These are phyloP conservation scores for Fusarium oxysporum DNA, from an alignment of 2,329 filamentous ascomycete species.

Conservation along the genomic window DNA sequence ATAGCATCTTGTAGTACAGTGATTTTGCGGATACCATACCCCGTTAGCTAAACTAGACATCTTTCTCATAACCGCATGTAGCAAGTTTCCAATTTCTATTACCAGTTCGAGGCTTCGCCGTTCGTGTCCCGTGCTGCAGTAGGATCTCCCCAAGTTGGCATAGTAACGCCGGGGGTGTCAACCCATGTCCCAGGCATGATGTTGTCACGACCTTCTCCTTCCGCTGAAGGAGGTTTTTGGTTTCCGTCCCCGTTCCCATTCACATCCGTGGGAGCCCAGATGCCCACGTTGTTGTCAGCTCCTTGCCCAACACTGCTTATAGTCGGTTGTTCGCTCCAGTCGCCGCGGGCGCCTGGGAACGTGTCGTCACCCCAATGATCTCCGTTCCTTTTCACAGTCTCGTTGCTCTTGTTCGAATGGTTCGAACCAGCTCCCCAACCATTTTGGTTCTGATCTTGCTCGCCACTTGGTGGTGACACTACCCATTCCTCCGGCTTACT, in stretches of 20 bases:
- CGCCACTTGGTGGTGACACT: slow-evolving; percentile 1
- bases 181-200: slow-evolving; percentile 52
- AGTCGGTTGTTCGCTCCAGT: slow-evolving; percentile 4
- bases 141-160: slow-evolving; percentile 47
- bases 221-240: background rate
- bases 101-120: slow-evolving; percentile 38
- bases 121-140: slow-evolving; percentile 49
- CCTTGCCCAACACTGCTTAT: slow-evolving; percentile 18
- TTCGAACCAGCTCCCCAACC: slow-evolving; percentile 27
- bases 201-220: slow-evolving; percentile 35
- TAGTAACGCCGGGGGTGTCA: slow-evolving; percentile 3
- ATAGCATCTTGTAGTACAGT: slow-evolving; percentile 29
- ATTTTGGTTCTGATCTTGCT: slow-evolving; percentile 3
- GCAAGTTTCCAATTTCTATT: slow-evolving; percentile 11
- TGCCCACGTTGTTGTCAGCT: slow-evolving; percentile 34
- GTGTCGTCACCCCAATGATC: slow-evolving; percentile 41
- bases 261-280: slow-evolving; percentile 9
- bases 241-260: slow-evolving; percentile 4
- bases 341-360: slow-evolving; percentile 2
- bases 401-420: slow-evolving; percentile 35
- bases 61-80: slow-evolving; percentile 10
- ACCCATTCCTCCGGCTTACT: slow-evolving; percentile 6
- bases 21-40: slow-evolving; percentile 37
- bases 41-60: slow-evolving; percentile 29
- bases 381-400: slow-evolving; percentile 24